Base-by-base conservation (phyloP, 495 filamentous ascomycete genomes). In the Bacidia gigantensis region DNA sequence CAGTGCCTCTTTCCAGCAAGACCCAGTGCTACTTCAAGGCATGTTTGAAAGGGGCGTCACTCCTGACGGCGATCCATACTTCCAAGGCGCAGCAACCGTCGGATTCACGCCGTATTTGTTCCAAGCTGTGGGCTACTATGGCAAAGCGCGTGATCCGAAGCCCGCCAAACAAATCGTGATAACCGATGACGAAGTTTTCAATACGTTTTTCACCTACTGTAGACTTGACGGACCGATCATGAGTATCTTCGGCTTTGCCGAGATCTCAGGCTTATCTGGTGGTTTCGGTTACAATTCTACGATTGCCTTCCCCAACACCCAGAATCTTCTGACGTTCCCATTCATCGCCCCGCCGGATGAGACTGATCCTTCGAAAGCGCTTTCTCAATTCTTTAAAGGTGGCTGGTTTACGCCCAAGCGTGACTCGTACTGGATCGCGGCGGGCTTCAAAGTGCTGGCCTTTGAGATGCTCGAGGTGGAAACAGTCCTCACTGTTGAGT, bases 271-370 rank as follows among this genome's bases (percentile, higher is more conserved):
- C 1, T 44, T 76, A 18, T 53, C 52, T 0, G 64, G 58, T n/a
- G 73, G 73, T 0, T 72, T 77, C 35, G 73, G 73, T 2, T 73
- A 71, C 54, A 73, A 76, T 49, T 61, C 51, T 9, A 45, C 26
- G 11, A 46, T 73, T 0, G 60, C 53, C 3, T 22, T 64, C n/a
- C 73, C 69, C 1, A 59, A 52, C 0, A 51, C 63, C 9, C 56
- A 62, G 1, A 38, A 69, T 12, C 49, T 77, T 1, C n/a, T 44
- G 10, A 5, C 61, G 5, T 73, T 71, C 53, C 71, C 72, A 0
- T 66, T 76, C 25, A 52, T 73, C 17, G 40, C 54, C 47, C n/a
- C n/a, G n/a, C n/a, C n/a, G n/a, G 54, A 38, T 24, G 61, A 56
- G 21, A 26, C 39, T 12, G 52, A 29, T 12, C 18, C 38, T 23